phyloP scores from a whole-genome alignment of 2,329 filamentous ascomycete genomes.

The Reticulascus tulasneorum region DNA sequence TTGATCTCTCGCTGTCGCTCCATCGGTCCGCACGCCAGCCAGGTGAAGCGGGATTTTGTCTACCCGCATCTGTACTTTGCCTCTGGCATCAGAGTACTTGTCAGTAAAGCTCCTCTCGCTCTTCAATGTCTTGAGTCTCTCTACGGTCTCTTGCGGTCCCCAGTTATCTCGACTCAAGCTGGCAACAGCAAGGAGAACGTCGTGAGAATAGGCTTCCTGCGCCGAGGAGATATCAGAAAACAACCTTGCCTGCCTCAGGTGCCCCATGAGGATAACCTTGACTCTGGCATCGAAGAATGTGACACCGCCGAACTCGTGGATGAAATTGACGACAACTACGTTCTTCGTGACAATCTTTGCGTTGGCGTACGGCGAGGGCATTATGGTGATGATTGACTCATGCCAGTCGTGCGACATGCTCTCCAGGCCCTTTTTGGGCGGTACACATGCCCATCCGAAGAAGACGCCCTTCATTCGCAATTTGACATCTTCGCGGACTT shows the following conservation, averaged over 20 bases:
- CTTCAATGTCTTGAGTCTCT: conserved; percentile 32
- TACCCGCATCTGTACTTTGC: conserved; percentile 48
- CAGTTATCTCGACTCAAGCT: conserved; percentile 44
- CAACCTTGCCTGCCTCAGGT: conserved; percentile 48
- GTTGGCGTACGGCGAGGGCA: conserved; percentile 41
- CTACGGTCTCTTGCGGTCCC: conserved; percentile 35
- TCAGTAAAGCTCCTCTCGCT: conserved; percentile 40
- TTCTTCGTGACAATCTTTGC: conserved; percentile 46
- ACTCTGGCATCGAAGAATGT: conserved; percentile 41
- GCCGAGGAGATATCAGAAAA: conserved; percentile 24
- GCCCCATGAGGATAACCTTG: conserved; percentile 57
- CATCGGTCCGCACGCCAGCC: conserved; percentile 52
- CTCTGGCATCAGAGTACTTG: conserved; percentile 43
- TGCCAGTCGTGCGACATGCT: conserved; percentile 47
- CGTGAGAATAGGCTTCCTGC: conserved; percentile 27
- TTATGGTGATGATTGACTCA: conserved; percentile 54
- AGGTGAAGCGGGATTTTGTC: conserved; percentile 57
- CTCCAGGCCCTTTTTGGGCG: conserved; percentile 28
- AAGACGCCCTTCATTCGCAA: conserved; percentile 58
- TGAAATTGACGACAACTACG: conserved; percentile 49
- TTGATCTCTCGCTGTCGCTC: conserved; percentile 43
- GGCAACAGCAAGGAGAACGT: conserved; percentile 38
- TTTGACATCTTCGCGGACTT: conserved; percentile 48
- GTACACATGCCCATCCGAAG: conserved; percentile 57
- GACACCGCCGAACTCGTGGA: conserved; percentile 43